Evolutionary conservation across 495 filamentous ascomycete species (phyloP).

Genomic region (Cairneyella variabilis): DNA sequence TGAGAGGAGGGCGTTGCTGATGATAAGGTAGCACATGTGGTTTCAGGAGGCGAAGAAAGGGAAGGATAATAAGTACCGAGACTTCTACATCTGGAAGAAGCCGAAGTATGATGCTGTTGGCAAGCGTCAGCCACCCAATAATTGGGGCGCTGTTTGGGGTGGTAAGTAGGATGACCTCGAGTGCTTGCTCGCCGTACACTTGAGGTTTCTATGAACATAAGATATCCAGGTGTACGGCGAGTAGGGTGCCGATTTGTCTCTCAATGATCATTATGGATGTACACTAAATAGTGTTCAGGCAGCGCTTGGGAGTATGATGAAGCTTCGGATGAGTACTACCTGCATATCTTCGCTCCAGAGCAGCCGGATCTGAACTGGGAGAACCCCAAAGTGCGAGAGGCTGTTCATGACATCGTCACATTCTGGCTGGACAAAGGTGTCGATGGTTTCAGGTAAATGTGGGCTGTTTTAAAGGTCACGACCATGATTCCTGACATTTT

Average conservation of each 20-base stretch:
- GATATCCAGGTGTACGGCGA: too few species aligned
- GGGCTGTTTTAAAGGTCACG: too few species aligned
- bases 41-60: constrained; percentile 64
- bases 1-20: background rate
- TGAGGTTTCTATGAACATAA: too few species aligned
- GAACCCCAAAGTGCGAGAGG: constrained; percentile 53
- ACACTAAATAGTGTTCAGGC: constrained; percentile 26
- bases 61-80: constrained; percentile 56
- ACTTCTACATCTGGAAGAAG: constrained; percentile 74
- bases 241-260: too few species aligned
- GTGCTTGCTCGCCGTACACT: constrained; percentile 20
- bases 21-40: constrained; percentile 57
- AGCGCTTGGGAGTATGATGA: constrained; percentile 67
- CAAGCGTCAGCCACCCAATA: constrained; percentile 62
- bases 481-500: too few species aligned
- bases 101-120: constrained; percentile 55
- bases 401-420: constrained; percentile 60
- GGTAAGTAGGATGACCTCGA: constrained; percentile 27
- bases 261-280: too few species aligned
- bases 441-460: constrained; percentile 63
- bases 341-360: constrained; percentile 59
- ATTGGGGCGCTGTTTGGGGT: constrained; percentile 53
- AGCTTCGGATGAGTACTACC: constrained; percentile 60
- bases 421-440: constrained; percentile 72
- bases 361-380: constrained; percentile 80